Evolutionary conservation across 2,329 filamentous ascomycete genomes (phyloP), one percentile per base, ranked within the genome.

Genomic region (Pseudopyricularia javanii): DNA sequence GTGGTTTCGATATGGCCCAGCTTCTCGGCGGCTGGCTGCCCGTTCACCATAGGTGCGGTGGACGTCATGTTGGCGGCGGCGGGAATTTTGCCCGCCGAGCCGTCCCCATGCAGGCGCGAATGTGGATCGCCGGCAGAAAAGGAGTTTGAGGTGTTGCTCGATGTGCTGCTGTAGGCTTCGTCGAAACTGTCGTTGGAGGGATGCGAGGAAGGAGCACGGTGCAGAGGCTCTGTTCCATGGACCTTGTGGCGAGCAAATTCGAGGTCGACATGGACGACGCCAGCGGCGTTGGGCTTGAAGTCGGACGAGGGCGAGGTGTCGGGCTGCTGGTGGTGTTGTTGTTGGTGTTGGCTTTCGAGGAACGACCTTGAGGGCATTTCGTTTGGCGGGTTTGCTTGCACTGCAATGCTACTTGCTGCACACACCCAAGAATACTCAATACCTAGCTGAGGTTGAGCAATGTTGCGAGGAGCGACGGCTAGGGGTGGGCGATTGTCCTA

Each of bases 31-130:
- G 15, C 30, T 5, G 45, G 70, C 59, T 71, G 73, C 58, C 75
- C 79, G 63, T 83, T 82, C 59, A 76, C 74, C 62, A 80, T 78
- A 69, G 83, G 78, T 67, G 75, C 83, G 62, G 79, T 75, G 6
- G 69, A 47, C 8, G 40, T 52, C 50, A 52, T 52, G 49, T 34
- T 33, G 67, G 48, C 64, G 63, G 55, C 68, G 58, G 43, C 59
- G 60, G 58, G 62, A 70, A 57, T 56, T 45, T 57, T 56, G 49
- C 52, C 56, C 37, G 65, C 71, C 68, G 61, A 64, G 48, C 56
- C 58, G 59, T 65, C 62, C 55, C 70, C 74, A 68, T 73, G 70
- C 65, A 70, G 63, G 15, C 40, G 50, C 30, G 40, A 15, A 12
- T 45, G 37, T 26, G 35, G 34, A 37, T n/a, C 11, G 34, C 24